These are phyloP conservation scores for Rhizopus stolonifer DNA, from an alignment of 371 early-diverging fungal species.

Conservation along the genomic window DNA sequence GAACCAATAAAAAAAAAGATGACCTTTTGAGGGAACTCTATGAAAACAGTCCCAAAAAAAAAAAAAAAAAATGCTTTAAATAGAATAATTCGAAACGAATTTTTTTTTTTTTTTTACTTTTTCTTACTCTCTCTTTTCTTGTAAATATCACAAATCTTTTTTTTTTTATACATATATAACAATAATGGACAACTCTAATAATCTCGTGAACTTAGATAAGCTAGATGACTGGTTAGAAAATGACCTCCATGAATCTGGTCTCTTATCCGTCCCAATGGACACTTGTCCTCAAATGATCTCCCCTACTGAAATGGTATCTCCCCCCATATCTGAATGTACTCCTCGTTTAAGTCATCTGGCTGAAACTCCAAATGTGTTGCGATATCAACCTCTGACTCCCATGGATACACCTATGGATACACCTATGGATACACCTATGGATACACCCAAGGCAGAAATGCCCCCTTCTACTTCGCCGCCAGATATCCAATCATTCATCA, in stretches of 20 bases:
- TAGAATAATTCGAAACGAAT: neutral
- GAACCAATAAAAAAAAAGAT: no score
- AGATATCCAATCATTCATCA: constrained; percentile 27
- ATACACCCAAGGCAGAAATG: constrained; percentile 13
- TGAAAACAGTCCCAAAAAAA: neutral
- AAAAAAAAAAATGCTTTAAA: neutral
- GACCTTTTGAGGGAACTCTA: no score
- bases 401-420: constrained; percentile 18
- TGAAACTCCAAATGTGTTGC: constrained; percentile 17
- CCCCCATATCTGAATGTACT: constrained; percentile 29
- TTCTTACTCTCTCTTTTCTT: constrained; percentile 1
- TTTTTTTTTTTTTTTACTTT: constrained; percentile 2
- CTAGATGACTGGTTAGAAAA: constrained; percentile 33
- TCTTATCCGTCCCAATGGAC: no score
- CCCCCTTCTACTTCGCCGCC: constrained; percentile 3
- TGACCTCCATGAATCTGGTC: constrained; percentile 27
- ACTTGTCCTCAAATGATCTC: no score
- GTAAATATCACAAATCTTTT: constrained; percentile 2
- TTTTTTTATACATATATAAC: constrained; percentile 1
- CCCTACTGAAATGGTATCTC: constrained; percentile 23
- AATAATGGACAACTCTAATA: constrained; percentile 19
- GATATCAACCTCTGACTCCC: constrained; percentile 27
- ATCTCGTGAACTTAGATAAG: constrained; percentile 20
- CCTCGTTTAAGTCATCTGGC: constrained; percentile 20
- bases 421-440: constrained; percentile 18